Base-by-base conservation (phyloP, 176 grass and related monocot species). In the Secale cereale region DNA sequence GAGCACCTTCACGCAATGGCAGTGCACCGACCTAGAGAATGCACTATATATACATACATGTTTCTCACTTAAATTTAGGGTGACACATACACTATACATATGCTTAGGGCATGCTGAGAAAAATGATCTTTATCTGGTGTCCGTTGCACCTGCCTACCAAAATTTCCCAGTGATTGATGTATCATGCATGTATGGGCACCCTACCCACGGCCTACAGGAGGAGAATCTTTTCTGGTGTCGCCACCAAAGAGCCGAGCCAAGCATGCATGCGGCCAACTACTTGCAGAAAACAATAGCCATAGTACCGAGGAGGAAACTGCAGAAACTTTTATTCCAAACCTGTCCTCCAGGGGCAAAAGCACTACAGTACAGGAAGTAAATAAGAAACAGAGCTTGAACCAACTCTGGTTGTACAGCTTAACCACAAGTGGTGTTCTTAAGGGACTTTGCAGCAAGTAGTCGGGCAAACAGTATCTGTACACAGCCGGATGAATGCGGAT, bases 161-260 rank as follows among this genome's bases (percentile, higher is more conserved):
- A 54, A 54, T 20, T 6, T 40, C 37, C 80, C 39, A 66, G 17
- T 19, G 63, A 26, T 43, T 70, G 39, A 25, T 76, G 78, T 65
- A 54, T 70, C 16, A 6, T 52, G 48, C 15, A 46, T 46, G 14
- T 48, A 48, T 6, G 31, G 83, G 62, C 35, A 31, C 39, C 27
- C 14, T 71, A 14, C 39, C 70, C 78, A 67, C 43, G 19, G 14
- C 0, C 13, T 65, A 74, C 30, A 35, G 70, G 10, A 73, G 25
- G 29, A 78, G 41, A 86, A 90, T 86, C 80, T 90, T 86, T 90
- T 20, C 32, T 36, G 57, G 74, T 78, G 74, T 66, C 68, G 30
- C 32, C 83, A 45, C 74, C 78, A 78, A 82, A 82, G 50, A 65
- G 50, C 83, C 65, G 50, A 65, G 50, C 83, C 65, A 86, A 45